These are phyloP conservation scores for Lolium rigidum DNA, from an alignment of 176 grass and related monocot genomes.

Conservation along the genomic window DNA sequence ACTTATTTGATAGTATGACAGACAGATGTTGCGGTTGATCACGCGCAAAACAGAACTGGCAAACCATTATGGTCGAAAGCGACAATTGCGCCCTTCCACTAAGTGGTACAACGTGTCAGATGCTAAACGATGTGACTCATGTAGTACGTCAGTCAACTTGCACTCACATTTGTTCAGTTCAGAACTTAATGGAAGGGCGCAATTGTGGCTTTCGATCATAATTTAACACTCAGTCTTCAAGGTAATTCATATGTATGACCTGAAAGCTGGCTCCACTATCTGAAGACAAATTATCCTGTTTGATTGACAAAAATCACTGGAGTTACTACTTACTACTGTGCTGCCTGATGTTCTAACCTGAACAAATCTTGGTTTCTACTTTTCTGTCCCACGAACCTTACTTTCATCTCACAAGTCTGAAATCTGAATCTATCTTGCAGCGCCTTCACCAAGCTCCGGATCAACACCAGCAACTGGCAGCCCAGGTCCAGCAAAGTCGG, in stretches of 20 bases:
- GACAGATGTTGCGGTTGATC: neutral
- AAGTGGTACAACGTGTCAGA: neutral
- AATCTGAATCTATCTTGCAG: slow-evolving; percentile 34
- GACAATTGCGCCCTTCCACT: neutral
- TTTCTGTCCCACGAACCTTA: neutral
- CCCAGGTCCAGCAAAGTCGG: slow-evolving; percentile 25
- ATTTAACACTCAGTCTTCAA: neutral
- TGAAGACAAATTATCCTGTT: neutral
- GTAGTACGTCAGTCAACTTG: too few species aligned
- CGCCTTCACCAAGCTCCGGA: slow-evolving; percentile 38
- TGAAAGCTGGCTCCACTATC: neutral
- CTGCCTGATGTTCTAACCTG: neutral
- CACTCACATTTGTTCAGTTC: too few species aligned
- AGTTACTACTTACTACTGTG: neutral
- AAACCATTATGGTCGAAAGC: neutral
- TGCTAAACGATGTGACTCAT: neutral
- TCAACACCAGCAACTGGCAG: slow-evolving; percentile 10
- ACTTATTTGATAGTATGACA: neutral
- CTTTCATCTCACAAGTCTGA: neutral
- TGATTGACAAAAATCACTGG: neutral
- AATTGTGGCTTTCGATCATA: too few species aligned
- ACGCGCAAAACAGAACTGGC: neutral
- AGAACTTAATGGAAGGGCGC: too few species aligned
- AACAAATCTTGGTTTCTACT: neutral
- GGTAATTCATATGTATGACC: neutral